Conservation (phyloP, 768 basidiomycete species). For the Cyclocybe cylindracea region DNA sequence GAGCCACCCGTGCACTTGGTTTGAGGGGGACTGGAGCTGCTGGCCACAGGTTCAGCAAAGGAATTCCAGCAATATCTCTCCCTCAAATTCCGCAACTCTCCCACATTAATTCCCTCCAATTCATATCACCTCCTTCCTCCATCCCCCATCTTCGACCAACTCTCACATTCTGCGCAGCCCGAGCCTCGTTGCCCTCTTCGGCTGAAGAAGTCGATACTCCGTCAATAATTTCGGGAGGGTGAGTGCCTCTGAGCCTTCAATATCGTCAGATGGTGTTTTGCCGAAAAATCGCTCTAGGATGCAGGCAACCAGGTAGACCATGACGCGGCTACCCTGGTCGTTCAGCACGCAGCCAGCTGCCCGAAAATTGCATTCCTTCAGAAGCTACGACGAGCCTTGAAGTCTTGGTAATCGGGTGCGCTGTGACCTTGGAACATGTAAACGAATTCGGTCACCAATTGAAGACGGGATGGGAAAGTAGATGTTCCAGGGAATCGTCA, state of each 20-base stretch:
- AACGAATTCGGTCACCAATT: constrained; percentile 81
- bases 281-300: constrained; percentile 87
- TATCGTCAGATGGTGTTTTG: constrained; percentile 73
- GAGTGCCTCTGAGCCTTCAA: constrained; percentile 63
- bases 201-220: constrained; percentile 42
- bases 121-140: constrained; percentile 18
- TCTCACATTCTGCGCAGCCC: constrained; percentile 24
- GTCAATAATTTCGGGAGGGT: constrained; percentile 69
- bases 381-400: constrained; percentile 62
- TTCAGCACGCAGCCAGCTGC: constrained; percentile 63
- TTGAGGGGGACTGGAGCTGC: constrained; percentile 14
- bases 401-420: constrained; percentile 69
- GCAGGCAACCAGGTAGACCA: constrained; percentile 89
- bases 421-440: constrained; percentile 80
- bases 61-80: constrained; percentile 2
- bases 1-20: constrained; percentile 19
- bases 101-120: constrained; percentile 21
- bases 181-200: constrained; percentile 22
- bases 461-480: constrained; percentile 75
- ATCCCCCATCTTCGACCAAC: constrained; percentile 5
- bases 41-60: background rate
- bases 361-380: constrained; percentile 68
- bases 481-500: constrained; percentile 67
- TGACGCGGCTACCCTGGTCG: constrained; percentile 63
- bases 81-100: constrained; percentile 12